These are phyloP conservation scores for Strigomonas oncopelti DNA, from an alignment of 208 protist species.

Conservation along the genomic window DNA sequence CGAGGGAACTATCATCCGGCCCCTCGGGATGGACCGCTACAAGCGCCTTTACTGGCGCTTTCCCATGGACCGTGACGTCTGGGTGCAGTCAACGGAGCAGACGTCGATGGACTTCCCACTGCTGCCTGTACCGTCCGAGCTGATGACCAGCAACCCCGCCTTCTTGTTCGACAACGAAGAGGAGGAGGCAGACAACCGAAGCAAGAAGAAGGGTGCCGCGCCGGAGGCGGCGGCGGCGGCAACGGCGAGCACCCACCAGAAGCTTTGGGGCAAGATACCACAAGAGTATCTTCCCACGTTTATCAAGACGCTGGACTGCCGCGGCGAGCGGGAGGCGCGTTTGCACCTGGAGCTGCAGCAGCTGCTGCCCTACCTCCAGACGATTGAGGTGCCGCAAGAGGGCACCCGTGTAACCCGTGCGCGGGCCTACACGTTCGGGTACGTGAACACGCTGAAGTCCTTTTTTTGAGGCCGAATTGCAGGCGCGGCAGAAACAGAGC, in stretches of 20 bases:
- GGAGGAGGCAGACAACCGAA: slow-evolving; percentile 33
- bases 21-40: slow-evolving; percentile 85
- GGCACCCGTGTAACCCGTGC: slow-evolving; percentile 55
- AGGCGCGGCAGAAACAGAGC: neutral
- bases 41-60: slow-evolving; percentile 86
- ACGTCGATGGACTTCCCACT: slow-evolving; percentile 30
- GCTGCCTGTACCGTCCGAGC: slow-evolving; percentile 33
- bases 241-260: slow-evolving; percentile 26
- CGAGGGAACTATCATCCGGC: slow-evolving; percentile 52
- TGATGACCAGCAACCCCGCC: slow-evolving; percentile 13
- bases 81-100: slow-evolving; percentile 60
- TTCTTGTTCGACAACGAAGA: slow-evolving; percentile 51
- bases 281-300: slow-evolving; percentile 54
- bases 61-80: slow-evolving; percentile 57
- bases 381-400: slow-evolving; percentile 28
- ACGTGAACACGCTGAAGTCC: slow-evolving; percentile 69
- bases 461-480: slow-evolving; percentile 23
- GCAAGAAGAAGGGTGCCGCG: slow-evolving; percentile 16
- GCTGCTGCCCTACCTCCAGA: slow-evolving; percentile 47
- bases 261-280: slow-evolving; percentile 63
- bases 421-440: slow-evolving; percentile 67
- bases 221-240: slow-evolving; percentile 7
- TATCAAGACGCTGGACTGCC: slow-evolving; percentile 53
- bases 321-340: slow-evolving; percentile 59
- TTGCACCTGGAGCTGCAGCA: slow-evolving; percentile 46